Base-by-base conservation (phyloP, 2,329 filamentous ascomycete species). In the Pseudocercospora pini-densiflorae region DNA sequence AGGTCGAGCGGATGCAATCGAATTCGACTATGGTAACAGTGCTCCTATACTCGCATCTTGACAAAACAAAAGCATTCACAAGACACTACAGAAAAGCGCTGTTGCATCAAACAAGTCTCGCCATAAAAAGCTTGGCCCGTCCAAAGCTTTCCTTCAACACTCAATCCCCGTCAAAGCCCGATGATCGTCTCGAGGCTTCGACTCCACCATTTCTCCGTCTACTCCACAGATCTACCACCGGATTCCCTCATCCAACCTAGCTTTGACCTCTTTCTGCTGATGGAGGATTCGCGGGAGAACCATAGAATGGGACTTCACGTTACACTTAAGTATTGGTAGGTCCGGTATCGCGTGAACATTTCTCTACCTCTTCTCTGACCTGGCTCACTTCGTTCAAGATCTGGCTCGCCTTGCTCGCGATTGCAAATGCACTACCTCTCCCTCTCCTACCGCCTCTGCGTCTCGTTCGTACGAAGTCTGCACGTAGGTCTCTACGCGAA, bases 341-440 rank as follows among this genome's bases (percentile, higher is more conserved):
- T 49, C 45, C 45, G n/a, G 45, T 19, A 49, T 49, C 45, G 45
- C 21, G 21, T 49, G 2, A 21, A 19, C 14, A 33, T 33, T 47
- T 14, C 14, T 47, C 43, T 33, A 33, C 47, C 10, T 24, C 47
- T 51, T 21, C 47, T 21, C 43, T 45, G 43, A 6, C 43, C 43
- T 45, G 5, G 14, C 43, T n/a, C n/a, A n/a, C n/a, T n/a, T n/a
- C n/a, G n/a, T n/a, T n/a, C n/a, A n/a, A n/a, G 43, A 6, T 12
- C 43, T 45, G 5, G 14, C 43, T n/a, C 19, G 5, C 12, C 12
- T n/a, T 45, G 5, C 43, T 16, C 43, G 43, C 24, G 5, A 27
- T 49, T 23, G 21, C 24, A 51, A 55, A 55, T 55, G 51, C 51
- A 31, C 51, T 54, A 54, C 51, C 51, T 54, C 24, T 54, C 51